Evolutionary conservation across 2,329 filamentous ascomycete species (phyloP).

Genomic region (Hymenoscyphus fructigenus): DNA sequence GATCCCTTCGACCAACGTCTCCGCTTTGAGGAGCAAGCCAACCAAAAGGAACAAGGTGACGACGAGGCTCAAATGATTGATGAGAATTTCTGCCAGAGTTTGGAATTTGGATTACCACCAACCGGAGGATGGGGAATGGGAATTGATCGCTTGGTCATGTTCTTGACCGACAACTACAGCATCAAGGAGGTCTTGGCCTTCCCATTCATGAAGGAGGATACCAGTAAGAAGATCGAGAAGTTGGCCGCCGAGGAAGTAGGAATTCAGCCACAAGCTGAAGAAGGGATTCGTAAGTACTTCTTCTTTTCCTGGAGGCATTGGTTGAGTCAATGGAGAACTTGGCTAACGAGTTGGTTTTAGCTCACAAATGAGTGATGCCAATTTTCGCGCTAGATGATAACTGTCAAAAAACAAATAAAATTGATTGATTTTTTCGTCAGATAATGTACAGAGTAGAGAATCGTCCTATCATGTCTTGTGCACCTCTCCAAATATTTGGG

Average conservation of each 20-base stretch:
- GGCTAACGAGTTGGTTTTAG: conserved; percentile 11
- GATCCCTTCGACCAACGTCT: conserved; percentile 92
- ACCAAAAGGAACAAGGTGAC: conserved; percentile 94
- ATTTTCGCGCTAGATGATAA: neutral
- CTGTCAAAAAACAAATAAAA: conserved; percentile 4
- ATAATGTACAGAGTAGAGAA: conserved; percentile 11
- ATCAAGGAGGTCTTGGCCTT: conserved; percentile 97
- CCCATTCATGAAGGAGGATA: conserved; percentile 95
- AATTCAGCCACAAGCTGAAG: conserved; percentile 57
- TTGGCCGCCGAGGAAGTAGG: conserved; percentile 62
- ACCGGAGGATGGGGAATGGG: conserved; percentile 97
- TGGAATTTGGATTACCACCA: conserved; percentile 89
- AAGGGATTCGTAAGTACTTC: conserved; percentile 49
- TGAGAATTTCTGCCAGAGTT: conserved; percentile 87
- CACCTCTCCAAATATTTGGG: neutral
- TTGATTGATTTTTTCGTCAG: neutral
- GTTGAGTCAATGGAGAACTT: neutral
- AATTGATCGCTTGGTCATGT: conserved; percentile 91
- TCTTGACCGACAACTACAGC: conserved; percentile 90
- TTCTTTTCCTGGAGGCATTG: conserved; percentile 8
- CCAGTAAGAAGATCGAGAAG: conserved; percentile 46
- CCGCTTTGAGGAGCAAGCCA: conserved; percentile 90
- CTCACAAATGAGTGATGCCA: conserved; percentile 12
- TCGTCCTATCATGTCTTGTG: conserved; percentile 3
- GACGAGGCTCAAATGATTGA: conserved; percentile 96